Evolutionary conservation across 1,284 basidiomycete genomes (phyloP), one percentile per base, ranked within the genome.

Genomic region (Marasmius sp.): DNA sequence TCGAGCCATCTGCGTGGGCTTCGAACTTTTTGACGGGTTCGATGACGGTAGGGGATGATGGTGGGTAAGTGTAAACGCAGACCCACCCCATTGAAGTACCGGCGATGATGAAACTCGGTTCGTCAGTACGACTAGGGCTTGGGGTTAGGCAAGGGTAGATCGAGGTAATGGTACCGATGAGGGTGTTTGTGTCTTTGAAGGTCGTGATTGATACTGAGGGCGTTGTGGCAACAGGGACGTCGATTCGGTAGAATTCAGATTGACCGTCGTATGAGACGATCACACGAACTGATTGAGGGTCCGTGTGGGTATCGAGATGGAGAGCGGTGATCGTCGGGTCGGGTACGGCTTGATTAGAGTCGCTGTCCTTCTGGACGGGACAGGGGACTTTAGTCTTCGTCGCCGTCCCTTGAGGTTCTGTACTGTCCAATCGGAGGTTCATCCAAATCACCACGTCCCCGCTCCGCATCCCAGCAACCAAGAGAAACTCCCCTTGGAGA

Each of bases 11-110:
- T 49, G 77, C 75, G 66, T 86, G 81, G 0, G 87, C 87, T 65
- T 86, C 84, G 62, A 91, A 84, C 58, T 78, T 81, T 60, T 77
- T 75, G 6, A 74, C 64, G 1, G 85, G 78, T 8, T 61, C 43
- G 8, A 80, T 68, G 16, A 65, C 33, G 10, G 55, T 43, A 6
- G 61, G 61, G 20, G 60, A 8, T 4, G 47, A 20, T 1, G 27
- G 8, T 27, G 10, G 61, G 61, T 38, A 57, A 47, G 61, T 57
- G 16, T 87, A 92, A 20, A 91, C 74, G 61, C 78, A 81, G 57
- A 91, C 71, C 53, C 77, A 82, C 2, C 89, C 89, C 18, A 88
- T 75, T 20, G 76, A 72, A 66, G 90, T 86, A 3, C 89, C 88
- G 8, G 74, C 75, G 12, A 90, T 66, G 39, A 89, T 70, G 67